Evolutionary conservation across 1,284 basidiomycete genomes (phyloP).

Genomic region (Paramarasmius palmivorus): DNA sequence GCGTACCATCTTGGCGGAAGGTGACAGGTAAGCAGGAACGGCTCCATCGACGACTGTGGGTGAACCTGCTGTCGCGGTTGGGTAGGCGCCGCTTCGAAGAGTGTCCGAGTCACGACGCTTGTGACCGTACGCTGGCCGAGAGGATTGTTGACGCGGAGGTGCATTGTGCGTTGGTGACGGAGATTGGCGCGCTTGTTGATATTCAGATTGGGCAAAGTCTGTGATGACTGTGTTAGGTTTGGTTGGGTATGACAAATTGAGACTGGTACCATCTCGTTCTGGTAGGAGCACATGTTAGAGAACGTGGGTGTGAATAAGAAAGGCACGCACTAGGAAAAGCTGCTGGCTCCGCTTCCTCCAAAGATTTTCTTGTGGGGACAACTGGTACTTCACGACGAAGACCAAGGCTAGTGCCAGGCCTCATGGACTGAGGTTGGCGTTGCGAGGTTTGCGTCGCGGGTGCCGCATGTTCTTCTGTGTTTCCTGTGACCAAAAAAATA

Average conservation of each 20-base stretch:
- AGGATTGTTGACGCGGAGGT: conserved; percentile 20
- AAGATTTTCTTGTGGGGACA: conserved; percentile 51
- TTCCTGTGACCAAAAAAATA: not conserved
- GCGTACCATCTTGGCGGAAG: conserved; percentile 23
- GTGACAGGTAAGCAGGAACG: conserved; percentile 26
- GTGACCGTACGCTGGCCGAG: conserved; percentile 35
- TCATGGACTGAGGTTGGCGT: conserved; percentile 29
- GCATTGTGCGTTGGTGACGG: conserved; percentile 53
- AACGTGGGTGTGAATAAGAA: not conserved
- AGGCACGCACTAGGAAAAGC: not conserved
- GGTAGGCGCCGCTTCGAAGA: conserved; percentile 45
- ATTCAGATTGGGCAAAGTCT: not conserved
- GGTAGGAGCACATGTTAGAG: not conserved
- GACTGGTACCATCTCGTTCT: not conserved
- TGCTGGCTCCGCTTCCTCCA: conserved; percentile 42
- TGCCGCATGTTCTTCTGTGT: conserved; percentile 8
- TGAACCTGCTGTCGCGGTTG: conserved; percentile 21
- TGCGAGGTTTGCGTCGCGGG: conserved; percentile 15
- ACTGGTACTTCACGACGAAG: conserved; percentile 27
- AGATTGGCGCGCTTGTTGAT: conserved; percentile 42
- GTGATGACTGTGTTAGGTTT: no score
- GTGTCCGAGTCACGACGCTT: conserved; percentile 75
- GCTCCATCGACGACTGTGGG: conserved; percentile 32
- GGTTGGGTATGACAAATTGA: no score
- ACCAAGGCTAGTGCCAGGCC: conserved; percentile 57